A percentile compares a stretch with the other conserved stretches of the same genome.
These are phyloP conservation scores for Xylariaceae sp. DNA, from an alignment of 2,329 filamentous ascomycete genomes.

Conservation along the genomic window DNA sequence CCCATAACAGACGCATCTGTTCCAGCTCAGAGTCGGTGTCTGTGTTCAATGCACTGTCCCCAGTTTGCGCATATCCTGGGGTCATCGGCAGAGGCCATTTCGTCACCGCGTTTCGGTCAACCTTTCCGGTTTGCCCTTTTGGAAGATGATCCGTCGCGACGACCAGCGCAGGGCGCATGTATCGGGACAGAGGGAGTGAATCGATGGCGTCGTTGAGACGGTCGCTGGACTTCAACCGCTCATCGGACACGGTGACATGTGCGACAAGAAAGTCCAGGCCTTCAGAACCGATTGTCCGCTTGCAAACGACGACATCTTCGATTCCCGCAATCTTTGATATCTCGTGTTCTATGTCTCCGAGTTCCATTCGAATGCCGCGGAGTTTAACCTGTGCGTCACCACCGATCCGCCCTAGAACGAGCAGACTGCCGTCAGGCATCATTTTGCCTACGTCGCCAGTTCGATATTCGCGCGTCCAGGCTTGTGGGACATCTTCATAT, in stretches of 20 bases:
- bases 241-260: constrained; percentile 4
- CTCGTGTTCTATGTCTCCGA: constrained; percentile 35
- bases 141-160: constrained; percentile 27
- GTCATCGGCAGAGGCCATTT: constrained; percentile 20
- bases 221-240: neutral
- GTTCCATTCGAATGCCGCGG: constrained; percentile 30
- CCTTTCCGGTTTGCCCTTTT: constrained; percentile 26
- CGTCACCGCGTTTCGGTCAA: constrained; percentile 28
- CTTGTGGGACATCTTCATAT: no score
- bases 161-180: constrained; percentile 30
- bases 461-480: neutral
- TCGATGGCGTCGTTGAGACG: neutral
- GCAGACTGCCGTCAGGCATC: neutral
- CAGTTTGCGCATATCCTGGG: neutral
- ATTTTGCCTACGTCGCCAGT: constrained; percentile 6
- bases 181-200: constrained; percentile 25
- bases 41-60: constrained; percentile 1
- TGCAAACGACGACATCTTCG: constrained; percentile 16
- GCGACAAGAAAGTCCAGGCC: constrained; percentile 3
- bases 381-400: constrained; percentile 43
- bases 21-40: neutral
- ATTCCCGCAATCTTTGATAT: constrained; percentile 18
- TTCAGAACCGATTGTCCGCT: constrained; percentile 12
- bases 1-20: constrained; percentile 2
- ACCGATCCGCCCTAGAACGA: constrained; percentile 26